Conservation (phyloP, 768 basidiomycete species). For the Clitopilus hobsonii region DNA sequence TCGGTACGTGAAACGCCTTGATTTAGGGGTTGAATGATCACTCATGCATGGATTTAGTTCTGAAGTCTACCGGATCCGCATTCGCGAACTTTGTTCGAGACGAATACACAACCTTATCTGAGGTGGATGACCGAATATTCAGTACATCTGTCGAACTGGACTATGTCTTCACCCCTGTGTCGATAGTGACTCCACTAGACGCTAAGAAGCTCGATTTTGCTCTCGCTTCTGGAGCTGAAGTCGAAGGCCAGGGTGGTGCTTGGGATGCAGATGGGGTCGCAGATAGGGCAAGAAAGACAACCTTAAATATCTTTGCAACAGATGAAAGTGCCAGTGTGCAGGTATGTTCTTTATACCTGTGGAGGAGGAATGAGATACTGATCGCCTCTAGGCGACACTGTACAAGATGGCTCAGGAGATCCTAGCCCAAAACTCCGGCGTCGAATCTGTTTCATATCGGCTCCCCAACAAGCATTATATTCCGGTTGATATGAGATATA, state of each 20-base stretch:
- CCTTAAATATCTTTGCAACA: slow-evolving; percentile 75
- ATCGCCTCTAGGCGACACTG: slow-evolving; percentile 67
- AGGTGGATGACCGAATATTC: slow-evolving; percentile 87
- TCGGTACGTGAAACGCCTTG: slow-evolving; percentile 42
- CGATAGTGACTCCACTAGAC: slow-evolving; percentile 44
- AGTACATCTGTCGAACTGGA: slow-evolving; percentile 79
- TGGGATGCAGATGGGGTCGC: slow-evolving; percentile 57
- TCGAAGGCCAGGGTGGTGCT: slow-evolving; percentile 35
- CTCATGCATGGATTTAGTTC: slow-evolving; percentile 40
- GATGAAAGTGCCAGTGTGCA: slow-evolving; percentile 93
- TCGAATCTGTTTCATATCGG: slow-evolving; percentile 61
- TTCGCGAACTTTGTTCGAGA: slow-evolving; percentile 81
- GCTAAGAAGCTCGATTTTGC: slow-evolving; percentile 47
- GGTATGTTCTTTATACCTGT: slow-evolving; percentile 38
- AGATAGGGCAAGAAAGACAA: slow-evolving; percentile 51
- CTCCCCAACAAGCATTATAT: slow-evolving; percentile 96
- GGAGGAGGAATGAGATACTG: neutral
- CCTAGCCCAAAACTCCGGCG: slow-evolving; percentile 55
- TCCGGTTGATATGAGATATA: slow-evolving; percentile 76
- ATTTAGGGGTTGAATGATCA: neutral
- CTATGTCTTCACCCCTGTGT: slow-evolving; percentile 57
- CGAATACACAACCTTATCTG: slow-evolving; percentile 82
- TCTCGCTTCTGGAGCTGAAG: slow-evolving; percentile 22
- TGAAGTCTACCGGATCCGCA: slow-evolving; percentile 85
- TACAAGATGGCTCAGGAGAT: slow-evolving; percentile 84